phyloP scores from a whole-genome alignment of 345 rosid species.

The Heritiera fomes region DNA sequence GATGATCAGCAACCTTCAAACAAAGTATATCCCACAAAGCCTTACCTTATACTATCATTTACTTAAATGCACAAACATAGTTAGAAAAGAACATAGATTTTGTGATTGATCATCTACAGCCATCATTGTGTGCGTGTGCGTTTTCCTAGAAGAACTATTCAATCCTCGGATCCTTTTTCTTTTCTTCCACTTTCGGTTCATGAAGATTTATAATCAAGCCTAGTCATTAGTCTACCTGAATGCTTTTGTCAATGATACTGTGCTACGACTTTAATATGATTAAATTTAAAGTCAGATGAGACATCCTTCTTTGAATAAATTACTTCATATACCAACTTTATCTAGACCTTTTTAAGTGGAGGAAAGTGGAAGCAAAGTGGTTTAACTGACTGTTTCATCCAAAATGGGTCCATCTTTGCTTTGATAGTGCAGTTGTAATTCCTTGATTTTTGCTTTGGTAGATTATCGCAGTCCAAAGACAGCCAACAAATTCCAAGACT shows the following conservation, averaged over 20 bases:
- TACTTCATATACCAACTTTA: too few relatives aligned
- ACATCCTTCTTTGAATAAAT: neutral
- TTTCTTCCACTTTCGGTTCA: neutral
- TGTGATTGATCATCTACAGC: neutral
- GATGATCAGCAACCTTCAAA: conserved; percentile 20
- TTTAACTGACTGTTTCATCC: neutral
- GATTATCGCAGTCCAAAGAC: conserved; percentile 28
- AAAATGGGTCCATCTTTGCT: neutral
- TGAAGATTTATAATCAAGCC: neutral
- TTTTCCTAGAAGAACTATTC: neutral
- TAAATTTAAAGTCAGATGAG: neutral
- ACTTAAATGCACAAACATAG: neutral
- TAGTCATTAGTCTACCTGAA: neutral
- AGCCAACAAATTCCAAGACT: conserved; percentile 18
- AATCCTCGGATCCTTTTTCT: neutral
- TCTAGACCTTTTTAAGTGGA: neutral
- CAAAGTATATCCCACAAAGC: conserved; percentile 25
- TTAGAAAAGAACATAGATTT: neutral
- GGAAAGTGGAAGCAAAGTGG: neutral
- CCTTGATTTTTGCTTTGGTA: conserved; percentile 15
- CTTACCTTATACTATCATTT: neutral
- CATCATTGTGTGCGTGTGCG: neutral
- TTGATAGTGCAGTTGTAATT: neutral
- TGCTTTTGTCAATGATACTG: neutral
- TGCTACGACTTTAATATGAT: neutral